Percentiles rank a stretch among this genome's conserved stretches.
These are phyloP conservation scores for Tolypocladium sp. DNA, from an alignment of 2,329 filamentous ascomycete species.

Conservation along the genomic window DNA sequence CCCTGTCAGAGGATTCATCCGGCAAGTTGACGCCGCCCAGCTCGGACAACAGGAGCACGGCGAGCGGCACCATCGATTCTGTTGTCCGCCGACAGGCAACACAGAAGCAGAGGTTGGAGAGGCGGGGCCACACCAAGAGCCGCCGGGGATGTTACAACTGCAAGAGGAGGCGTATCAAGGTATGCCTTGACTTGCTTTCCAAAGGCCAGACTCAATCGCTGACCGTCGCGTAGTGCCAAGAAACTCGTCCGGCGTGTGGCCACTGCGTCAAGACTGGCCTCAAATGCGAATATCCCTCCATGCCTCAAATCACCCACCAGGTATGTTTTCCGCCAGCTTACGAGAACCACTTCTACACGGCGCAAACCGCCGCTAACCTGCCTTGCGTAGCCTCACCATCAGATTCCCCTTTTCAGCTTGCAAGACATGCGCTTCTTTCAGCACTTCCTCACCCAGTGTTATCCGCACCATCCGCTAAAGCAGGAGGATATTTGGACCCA, in stretches of 20 bases:
- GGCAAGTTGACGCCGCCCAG: conserved; percentile 19
- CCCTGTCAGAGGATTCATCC: conserved; percentile 17
- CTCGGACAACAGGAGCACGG: conserved; percentile 14
- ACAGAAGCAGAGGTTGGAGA: conserved; percentile 34
- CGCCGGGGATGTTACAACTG: conserved; percentile 59
- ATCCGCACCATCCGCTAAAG: conserved; percentile 55
- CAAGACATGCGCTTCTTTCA: conserved; percentile 63
- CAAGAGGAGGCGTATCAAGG: conserved; percentile 57
- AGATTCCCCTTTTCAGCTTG: conserved; percentile 49
- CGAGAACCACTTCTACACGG: not conserved
- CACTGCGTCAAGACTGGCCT: conserved; percentile 55
- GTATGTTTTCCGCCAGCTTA: conserved; percentile 16
- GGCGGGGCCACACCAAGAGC: conserved; percentile 58
- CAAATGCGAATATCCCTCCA: conserved; percentile 52
- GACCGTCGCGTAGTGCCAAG: conserved; percentile 45
- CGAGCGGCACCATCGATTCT: conserved; percentile 9
- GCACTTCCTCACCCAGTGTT: conserved; percentile 53
- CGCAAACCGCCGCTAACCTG: not conserved
- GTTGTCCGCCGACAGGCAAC: conserved; percentile 7
- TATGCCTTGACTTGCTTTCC: conserved; percentile 12
- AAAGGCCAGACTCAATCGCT: not conserved
- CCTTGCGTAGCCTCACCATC: conserved; percentile 38
- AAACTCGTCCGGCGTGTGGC: conserved; percentile 52
- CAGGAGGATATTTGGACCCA: conserved; percentile 60
- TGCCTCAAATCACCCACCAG: conserved; percentile 41